Evolutionary conservation across 805 yeast genomes (phyloP), one percentile per base, ranked within the genome.

Genomic region (Starmerella cellae): DNA sequence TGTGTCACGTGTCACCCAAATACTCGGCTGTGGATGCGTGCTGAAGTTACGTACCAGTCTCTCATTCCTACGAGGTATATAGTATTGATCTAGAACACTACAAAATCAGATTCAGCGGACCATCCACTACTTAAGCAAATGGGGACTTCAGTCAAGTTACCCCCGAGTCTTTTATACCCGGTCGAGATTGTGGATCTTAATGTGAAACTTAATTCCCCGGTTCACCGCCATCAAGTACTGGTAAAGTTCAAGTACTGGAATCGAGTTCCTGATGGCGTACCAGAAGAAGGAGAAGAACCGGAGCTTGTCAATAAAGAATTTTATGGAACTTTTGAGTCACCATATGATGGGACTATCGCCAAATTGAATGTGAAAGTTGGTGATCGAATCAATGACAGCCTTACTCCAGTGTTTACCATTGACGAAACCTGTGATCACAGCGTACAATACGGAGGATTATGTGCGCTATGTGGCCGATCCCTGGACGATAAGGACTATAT

Each of bases 361-460:
- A 54, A 61, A 10, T 63, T 85, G 49, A 54, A 61, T 20, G 68
- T 83, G 4, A 58, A 62, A 6, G 65, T 65, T 1, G 79, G 81
- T 32, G 84, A 82, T 52, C 76, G 73, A 48, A 65, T 88, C 16
- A 58, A 59, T 11, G 57, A 61, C 24, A 44, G 62, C 11, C 66
- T 67, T 28, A 73, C 72, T 42, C 64, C 64, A 2, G 63, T 88
- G 13, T 68, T 77, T 23, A 63, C 66, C 32, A 68, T 88, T 14
- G 61, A 65, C 34, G 96, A 93, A 57, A 84, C 93, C 0, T 91
- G 98, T 56, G 70, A 83, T 11, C 98, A 91, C 61, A 74, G 88
- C 1, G 85, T 91, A 22, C 96, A 91, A 52, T 91, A 79, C 56
- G 95, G 94, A 13, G 97, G 97, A 0, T 68, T 88, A 34, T 88